Conservation (phyloP, 108 stramenopile species). For the Pseudonitzschia pungens region DNA sequence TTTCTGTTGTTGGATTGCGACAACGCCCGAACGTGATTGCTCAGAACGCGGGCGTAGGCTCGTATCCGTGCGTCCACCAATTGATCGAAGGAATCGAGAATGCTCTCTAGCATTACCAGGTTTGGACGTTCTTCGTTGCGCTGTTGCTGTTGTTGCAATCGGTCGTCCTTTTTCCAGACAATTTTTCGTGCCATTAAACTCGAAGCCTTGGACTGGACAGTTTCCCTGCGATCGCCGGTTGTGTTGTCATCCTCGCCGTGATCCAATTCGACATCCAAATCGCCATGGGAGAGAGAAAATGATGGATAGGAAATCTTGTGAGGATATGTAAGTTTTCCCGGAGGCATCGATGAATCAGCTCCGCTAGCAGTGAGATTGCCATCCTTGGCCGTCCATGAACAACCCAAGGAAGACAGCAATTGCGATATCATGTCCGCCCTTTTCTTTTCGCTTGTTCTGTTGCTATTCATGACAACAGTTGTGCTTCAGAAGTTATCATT, state of each 20-base stretch:
- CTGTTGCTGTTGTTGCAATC: background rate
- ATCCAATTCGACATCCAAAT: background rate
- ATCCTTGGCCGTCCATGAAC: background rate
- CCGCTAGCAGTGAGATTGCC: too few species aligned
- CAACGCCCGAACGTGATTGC: constrained; percentile 1
- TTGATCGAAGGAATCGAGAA: constrained; percentile 11
- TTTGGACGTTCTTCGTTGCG: background rate
- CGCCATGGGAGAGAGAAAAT: background rate
- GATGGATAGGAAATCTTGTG: background rate
- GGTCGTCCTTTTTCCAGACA: background rate
- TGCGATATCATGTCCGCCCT: background rate
- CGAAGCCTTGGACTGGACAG: constrained; percentile 1
- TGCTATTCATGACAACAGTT: constrained; percentile 4
- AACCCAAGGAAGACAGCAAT: background rate
- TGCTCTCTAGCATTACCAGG: constrained; percentile 16
- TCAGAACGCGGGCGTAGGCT: constrained; percentile 1
- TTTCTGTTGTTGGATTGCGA: background rate
- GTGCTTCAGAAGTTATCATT: background rate
- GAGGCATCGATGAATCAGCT: too few species aligned
- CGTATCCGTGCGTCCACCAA: constrained; percentile 16
- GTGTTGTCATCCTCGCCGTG: background rate
- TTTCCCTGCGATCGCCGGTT: background rate
- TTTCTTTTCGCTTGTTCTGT: background rate
- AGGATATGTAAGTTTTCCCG: too few species aligned
- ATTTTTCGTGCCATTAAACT: background rate